Percentiles rank a stretch among this genome's conserved stretches.
phyloP scores from a whole-genome alignment of 345 rosid species.

The Camelina hispida region DNA sequence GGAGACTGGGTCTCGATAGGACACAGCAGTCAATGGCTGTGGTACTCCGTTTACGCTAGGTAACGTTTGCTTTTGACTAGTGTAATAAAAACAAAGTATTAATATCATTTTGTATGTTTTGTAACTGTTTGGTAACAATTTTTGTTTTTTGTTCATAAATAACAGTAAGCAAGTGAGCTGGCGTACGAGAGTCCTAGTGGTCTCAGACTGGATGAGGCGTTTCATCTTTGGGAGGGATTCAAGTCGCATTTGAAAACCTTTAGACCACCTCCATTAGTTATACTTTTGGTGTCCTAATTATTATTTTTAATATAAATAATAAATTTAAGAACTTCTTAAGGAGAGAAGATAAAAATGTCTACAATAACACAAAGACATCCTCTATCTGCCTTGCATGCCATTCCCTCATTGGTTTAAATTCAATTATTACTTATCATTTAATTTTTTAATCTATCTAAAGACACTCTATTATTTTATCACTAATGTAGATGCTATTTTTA shows the following conservation, averaged over 20 bases:
- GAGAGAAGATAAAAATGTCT: too few species aligned
- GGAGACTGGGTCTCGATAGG: constrained; percentile 91
- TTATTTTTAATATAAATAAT: too few species aligned
- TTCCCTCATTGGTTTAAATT: too few species aligned
- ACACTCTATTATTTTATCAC: too few species aligned
- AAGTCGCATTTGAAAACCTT: constrained; percentile 60
- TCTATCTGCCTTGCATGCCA: too few species aligned
- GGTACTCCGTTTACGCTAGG: constrained; percentile 94
- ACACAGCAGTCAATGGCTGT: constrained; percentile 82
- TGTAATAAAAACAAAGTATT: background rate
- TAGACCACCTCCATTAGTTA: too few species aligned
- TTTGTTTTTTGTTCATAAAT: background rate
- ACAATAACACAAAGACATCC: too few species aligned
- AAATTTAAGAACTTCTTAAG: too few species aligned
- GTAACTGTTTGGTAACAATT: background rate
- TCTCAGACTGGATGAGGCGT: constrained; percentile 79
- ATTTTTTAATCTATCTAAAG: too few species aligned
- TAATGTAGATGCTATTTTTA: too few species aligned
- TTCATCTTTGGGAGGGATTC: constrained; percentile 85
- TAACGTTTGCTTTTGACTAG: constrained; percentile 16
- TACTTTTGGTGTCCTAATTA: too few species aligned
- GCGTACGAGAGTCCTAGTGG: constrained; percentile 82
- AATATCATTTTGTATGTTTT: background rate
- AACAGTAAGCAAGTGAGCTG: constrained; percentile 89
- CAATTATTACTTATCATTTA: too few species aligned